Conservation (phyloP, 2,329 filamentous ascomycete species). For the Hirsutella minnesotensis region DNA sequence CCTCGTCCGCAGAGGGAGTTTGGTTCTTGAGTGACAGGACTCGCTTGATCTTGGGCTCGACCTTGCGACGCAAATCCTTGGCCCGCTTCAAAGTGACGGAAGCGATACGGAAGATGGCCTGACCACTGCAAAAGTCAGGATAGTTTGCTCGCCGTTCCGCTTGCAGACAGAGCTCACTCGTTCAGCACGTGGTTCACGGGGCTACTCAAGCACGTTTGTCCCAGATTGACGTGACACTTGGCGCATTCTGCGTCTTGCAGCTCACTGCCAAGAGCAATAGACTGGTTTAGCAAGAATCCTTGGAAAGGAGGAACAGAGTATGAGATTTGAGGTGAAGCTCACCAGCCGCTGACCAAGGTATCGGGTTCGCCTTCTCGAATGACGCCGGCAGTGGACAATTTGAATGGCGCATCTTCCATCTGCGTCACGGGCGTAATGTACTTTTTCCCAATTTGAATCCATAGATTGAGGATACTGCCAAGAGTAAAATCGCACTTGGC, state of each 20-base stretch:
- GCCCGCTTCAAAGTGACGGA: conserved; percentile 15
- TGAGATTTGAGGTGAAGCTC: conserved; percentile 6
- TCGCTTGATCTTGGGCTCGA: conserved; percentile 20
- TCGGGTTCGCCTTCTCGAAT: conserved; percentile 17
- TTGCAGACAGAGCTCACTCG: conserved; percentile 15
- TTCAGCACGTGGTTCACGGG: conserved; percentile 24
- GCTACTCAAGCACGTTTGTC: conserved; percentile 21
- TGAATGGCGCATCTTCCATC: conserved; percentile 6
- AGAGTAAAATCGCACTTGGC: conserved; percentile 16
- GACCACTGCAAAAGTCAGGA: conserved; percentile 16
- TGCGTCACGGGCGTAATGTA: conserved; percentile 25
- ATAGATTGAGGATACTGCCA: conserved; percentile 22
- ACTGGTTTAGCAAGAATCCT: not conserved
- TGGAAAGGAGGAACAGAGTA: not conserved
- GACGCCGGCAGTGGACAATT: conserved; percentile 12
- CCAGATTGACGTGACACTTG: conserved; percentile 18
- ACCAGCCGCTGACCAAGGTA: conserved; percentile 25
- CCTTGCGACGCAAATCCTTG: conserved; percentile 10
- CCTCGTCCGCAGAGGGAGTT: not conserved
- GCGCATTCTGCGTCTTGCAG: conserved; percentile 24
- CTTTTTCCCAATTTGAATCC: conserved; percentile 27
- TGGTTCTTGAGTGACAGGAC: conserved; percentile 14
- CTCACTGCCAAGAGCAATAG: conserved; percentile 12
- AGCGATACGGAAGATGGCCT: conserved; percentile 20
- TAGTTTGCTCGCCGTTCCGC: not conserved